Base-by-base conservation (phyloP, 192 early-diverging fungal genomes). In the Martensiomyces pterosporus region DNA sequence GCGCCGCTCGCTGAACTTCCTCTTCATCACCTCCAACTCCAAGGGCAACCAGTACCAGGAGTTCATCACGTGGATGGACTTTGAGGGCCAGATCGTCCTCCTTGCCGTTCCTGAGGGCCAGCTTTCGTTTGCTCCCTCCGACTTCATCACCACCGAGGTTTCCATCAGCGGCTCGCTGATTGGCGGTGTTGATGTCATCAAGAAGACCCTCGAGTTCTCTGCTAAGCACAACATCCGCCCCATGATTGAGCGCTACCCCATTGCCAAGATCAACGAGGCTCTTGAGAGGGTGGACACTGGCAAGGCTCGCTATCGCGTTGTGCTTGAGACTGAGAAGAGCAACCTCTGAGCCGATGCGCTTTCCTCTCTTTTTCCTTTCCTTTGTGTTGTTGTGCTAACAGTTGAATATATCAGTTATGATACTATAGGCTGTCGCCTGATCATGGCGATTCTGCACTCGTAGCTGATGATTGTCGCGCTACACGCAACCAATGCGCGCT, bases 161-260 rank as follows among this genome's bases (percentile, higher is more conserved):
- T 60, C 59, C 13, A 71, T 84, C 14, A 78, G 61, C 4, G 87
- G 85, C 10, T 90, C 86, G 3, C 64, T 84, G 43, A 80, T 89
- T 42, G 90, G 85, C 36, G 66, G 78, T 15, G 36, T 58, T 43
- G 54, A 75, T 13, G 75, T 79, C 18, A 49, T 85, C 17, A 55
- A 67, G 7, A 79, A 89, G 54, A 87, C 87, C 68, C 60, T 92
- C 13, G 74, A 79, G 35, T 79, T 88, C 49, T 82, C 86, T 1
- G 75, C 72, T 29, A 49, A 86, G 66, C 64, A 79, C 26, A 65
- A 77, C 27, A 80, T 92, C 19, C 67, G 72, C 18, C 78, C 86
- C 3, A 78, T 75, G 63, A 72, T 90, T 34, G 82, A 88, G 60
- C 76, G 59, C 46, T 69, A 76, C 38, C 78, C 84, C 8, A 73